A percentile compares a stretch with the other conserved stretches of the same genome.
These are phyloP conservation scores for Peterozyma toletana DNA, from an alignment of 805 yeast species.

Conservation along the genomic window DNA sequence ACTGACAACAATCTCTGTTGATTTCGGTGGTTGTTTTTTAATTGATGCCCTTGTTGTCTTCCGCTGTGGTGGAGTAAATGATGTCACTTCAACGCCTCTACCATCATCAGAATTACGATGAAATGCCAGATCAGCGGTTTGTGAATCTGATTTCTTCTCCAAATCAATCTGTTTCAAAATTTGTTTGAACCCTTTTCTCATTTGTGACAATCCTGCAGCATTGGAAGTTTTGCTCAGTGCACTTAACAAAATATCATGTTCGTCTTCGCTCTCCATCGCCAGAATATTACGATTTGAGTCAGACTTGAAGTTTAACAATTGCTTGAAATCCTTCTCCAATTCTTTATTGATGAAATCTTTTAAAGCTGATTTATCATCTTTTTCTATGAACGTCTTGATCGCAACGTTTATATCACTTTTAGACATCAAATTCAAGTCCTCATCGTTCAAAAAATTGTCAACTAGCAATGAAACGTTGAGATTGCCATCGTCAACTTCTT, in stretches of 20 bases:
- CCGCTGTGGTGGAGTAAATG: not conserved
- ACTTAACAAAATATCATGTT: no score
- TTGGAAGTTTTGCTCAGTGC: conserved; percentile 1
- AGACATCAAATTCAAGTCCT: conserved; percentile 63
- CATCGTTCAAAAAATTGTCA: conserved; percentile 50
- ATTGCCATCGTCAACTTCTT: conserved; percentile 27
- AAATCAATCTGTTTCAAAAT: conserved; percentile 34
- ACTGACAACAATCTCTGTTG: not conserved
- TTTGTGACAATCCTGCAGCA: not conserved
- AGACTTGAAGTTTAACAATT: conserved; percentile 36
- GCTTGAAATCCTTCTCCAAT: conserved; percentile 41
- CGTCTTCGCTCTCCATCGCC: conserved; percentile 19
- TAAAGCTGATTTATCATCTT: conserved; percentile 68
- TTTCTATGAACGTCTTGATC: conserved; percentile 63
- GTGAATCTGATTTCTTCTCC: conserved; percentile 15
- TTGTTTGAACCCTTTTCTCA: conserved; percentile 28
- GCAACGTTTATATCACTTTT: conserved; percentile 72
- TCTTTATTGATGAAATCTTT: conserved; percentile 56
- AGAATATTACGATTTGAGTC: conserved; percentile 28
- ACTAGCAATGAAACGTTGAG: conserved; percentile 58
- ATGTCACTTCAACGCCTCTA: not conserved
- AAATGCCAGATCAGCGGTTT: not conserved
- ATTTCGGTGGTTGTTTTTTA: not conserved
- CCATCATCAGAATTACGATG: no score
- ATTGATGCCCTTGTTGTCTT: not conserved